Base-by-base conservation (phyloP, 2,329 filamentous ascomycete species). In the Aspergillus sp. region DNA sequence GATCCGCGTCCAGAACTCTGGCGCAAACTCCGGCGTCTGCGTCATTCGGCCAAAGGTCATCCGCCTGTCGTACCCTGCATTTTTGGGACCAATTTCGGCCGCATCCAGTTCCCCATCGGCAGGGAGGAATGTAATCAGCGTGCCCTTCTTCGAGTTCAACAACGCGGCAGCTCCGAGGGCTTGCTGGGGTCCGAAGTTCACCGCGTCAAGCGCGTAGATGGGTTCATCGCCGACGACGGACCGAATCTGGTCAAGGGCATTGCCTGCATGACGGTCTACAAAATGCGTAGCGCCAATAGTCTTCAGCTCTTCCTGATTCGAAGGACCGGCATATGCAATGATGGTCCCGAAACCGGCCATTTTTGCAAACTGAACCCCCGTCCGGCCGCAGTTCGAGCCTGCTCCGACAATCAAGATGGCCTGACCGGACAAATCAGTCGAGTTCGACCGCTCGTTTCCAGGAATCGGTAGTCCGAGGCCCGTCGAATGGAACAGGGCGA, bases 251-350 rank as follows among this genome's bases (percentile, higher is more conserved):
- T 31, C 31, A 0, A 47, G 38, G 1, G 61, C 44, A 5, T 51
- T 49, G 7, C 44, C 37, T 4, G 39, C 52, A 34, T 62, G 55
- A 5, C 64, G 60, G 34, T 61, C 55, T n/a, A 66, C 37, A 2
- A 66, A 50, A 39, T 64, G 51, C 2, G 61, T 64, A 1, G 63
- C 63, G 1, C 63, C 63, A 11, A 43, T 51, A 7, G 24, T 34
- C 28, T 48, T 55, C 19, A 67, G 39, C 34, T 58, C 50, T 3
- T 39, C 37, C 25, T 53, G 53, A 13, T 51, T 41, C 19, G 16
- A 12, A 8, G 15, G 4, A 2, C 58, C 55, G n/a, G 52, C 54
- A 1, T 59, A 52, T 1, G 57, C 53, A 15, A 67, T 51, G 27
- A 66, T 62, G 5, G 36, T 49, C 1, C 60, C 60, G 24, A 65